Evolutionary conservation across 2,329 filamentous ascomycete species (phyloP).

Genomic region (Chaetomium globosum): DNA sequence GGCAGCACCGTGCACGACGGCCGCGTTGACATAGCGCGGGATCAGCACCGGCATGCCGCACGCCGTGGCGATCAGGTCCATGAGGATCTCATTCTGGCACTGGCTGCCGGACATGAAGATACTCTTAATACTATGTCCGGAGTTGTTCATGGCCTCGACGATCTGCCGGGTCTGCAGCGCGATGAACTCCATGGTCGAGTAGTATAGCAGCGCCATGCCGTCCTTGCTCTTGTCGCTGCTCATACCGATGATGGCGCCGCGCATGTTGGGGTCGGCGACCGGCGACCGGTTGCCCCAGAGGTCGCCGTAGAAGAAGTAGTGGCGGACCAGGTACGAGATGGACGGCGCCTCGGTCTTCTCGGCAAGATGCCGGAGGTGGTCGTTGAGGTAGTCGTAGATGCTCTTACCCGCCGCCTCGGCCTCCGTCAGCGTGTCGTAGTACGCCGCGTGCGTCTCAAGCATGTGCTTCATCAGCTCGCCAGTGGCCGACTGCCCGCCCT

Average conservation of each 20-base stretch:
- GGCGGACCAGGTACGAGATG: conserved; percentile 82
- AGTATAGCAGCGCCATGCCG: conserved; percentile 88
- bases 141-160: conserved; percentile 86
- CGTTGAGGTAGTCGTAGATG: conserved; percentile 94
- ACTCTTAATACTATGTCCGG: conserved; percentile 82
- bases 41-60: conserved; percentile 93
- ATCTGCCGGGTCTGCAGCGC: conserved; percentile 96
- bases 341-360: conserved; percentile 70
- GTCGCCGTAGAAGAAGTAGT: conserved; percentile 99
- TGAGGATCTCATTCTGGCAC: conserved; percentile 92
- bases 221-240: conserved; percentile 85
- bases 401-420: conserved; percentile 82
- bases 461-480: conserved; percentile 93
- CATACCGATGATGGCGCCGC: conserved; percentile 82
- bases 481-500: conserved; percentile 94
- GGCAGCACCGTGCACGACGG: conserved; percentile 95
- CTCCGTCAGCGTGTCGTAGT: conserved; percentile 75
- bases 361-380: conserved; percentile 76
- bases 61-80: conserved; percentile 85
- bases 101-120: conserved; percentile 99
- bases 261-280: conserved; percentile 90
- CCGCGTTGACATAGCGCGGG: conserved; percentile 89
- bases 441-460: conserved; percentile 91
- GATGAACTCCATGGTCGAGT: conserved; percentile 96
- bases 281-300: conserved; percentile 96